phyloP scores from a whole-genome alignment of 129 eudicot species.

The Lonicera japonica region DNA sequence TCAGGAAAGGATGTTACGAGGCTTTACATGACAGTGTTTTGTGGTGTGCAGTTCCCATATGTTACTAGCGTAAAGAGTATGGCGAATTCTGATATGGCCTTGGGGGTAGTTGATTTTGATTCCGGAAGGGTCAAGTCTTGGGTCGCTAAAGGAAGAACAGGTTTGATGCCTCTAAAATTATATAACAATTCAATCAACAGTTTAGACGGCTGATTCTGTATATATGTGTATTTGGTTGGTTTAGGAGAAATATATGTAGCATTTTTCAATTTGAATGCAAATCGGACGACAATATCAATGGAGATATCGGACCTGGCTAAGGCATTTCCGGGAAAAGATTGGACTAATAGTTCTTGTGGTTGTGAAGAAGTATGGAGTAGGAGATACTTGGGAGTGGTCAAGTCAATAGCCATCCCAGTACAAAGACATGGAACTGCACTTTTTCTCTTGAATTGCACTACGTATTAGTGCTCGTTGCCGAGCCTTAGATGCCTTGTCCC shows the following conservation, averaged over 20 bases:
- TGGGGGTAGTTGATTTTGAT: conserved; percentile 24
- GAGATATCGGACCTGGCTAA: conserved; percentile 38
- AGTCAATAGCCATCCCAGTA: conserved; percentile 42
- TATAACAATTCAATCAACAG: too few relatives aligned
- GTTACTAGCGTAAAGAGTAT: conserved; percentile 19
- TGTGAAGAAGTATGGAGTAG: conserved; percentile 75
- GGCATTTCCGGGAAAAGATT: conserved; percentile 40
- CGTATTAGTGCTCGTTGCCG: neutral
- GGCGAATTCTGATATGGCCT: conserved; percentile 5
- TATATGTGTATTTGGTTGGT: neutral
- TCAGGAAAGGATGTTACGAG: neutral
- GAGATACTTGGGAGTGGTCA: conserved; percentile 29
- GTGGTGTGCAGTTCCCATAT: conserved; percentile 53
- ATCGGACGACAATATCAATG: conserved; percentile 36
- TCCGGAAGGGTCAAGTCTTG: conserved; percentile 67
- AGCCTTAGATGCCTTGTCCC: too few relatives aligned
- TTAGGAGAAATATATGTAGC: conserved; percentile 73
- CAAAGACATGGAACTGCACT: conserved; percentile 66
- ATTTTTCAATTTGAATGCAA: conserved; percentile 50
- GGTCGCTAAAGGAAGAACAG: conserved; percentile 81
- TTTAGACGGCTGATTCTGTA: too few relatives aligned
- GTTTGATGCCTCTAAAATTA: conserved; percentile 20
- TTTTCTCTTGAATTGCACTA: conserved; percentile 49
- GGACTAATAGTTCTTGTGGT: conserved; percentile 23
- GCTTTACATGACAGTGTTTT: conserved; percentile 1